A percentile compares a stretch with the other conserved stretches of the same genome.
These are phyloP conservation scores for Panaeolus cyanescens DNA, from an alignment of 768 basidiomycete genomes.

Conservation along the genomic window DNA sequence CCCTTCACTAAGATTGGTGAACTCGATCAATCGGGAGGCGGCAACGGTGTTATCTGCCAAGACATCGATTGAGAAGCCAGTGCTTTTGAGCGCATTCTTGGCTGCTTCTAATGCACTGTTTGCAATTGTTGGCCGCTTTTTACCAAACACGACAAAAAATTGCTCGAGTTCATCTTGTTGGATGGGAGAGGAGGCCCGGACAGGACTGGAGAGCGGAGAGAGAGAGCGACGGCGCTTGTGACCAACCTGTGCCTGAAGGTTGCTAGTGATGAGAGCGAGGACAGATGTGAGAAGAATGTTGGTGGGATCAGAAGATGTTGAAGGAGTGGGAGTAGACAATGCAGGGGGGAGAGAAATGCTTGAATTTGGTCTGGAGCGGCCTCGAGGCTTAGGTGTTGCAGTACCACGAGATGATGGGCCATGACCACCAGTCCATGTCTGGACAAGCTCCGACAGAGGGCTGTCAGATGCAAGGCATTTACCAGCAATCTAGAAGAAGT, in stretches of 20 bases:
- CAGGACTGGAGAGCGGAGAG: slow-evolving; percentile 3
- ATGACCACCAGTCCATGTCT: neutral
- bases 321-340: too few species aligned
- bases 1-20: slow-evolving; percentile 1
- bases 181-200: slow-evolving; percentile 1
- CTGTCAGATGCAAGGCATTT: neutral
- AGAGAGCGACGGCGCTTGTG: neutral
- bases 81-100: neutral
- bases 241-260: neutral
- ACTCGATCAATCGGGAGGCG: neutral
- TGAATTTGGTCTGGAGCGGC: too few species aligned
- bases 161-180: neutral
- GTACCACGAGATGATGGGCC: too few species aligned
- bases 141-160: slow-evolving; percentile 1
- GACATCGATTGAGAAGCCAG: slow-evolving; percentile 2
- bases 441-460: slow-evolving; percentile 1
- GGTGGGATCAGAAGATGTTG: too few species aligned
- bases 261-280: slow-evolving; percentile 1
- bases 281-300: slow-evolving; percentile 4
- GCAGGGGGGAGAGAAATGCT: too few species aligned
- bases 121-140: neutral
- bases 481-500: slow-evolving; percentile 1
- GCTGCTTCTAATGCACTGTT: neutral
- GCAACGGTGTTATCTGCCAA: slow-evolving; percentile 1
- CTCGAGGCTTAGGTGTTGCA: too few species aligned